Base-by-base conservation (phyloP, 2,329 filamentous ascomycete species). In the Diaporthe ampelina region DNA sequence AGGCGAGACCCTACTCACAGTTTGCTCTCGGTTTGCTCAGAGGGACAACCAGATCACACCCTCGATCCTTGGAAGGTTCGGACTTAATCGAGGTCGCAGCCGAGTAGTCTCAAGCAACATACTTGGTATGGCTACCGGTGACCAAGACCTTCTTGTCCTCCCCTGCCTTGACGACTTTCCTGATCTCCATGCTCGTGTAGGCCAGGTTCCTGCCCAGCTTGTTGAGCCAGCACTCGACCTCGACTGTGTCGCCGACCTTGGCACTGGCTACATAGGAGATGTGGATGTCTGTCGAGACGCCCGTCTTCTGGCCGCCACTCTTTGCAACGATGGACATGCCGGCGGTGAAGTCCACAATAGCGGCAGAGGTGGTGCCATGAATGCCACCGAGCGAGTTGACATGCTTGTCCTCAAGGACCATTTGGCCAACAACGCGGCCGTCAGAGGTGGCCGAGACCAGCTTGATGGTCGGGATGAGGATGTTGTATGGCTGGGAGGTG, bases 211-310 rank as follows among this genome's bases (percentile, higher is more conserved):
- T 88, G 0, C 93, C 93, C 2, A 94, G 90, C 77, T 90, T 92
- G 76, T 92, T 90, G 8, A 91, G 91, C 75, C 84, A 87, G 26
- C 91, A 90, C 79, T 92, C 89, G 72, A 95, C 90, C 85, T 94
- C 92, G 45, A 95, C 85, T 77, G 86, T 87, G 74, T 95, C 93
- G 19, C 91, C 93, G 35, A 88, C 85, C 61, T 85, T 86, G 1
- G 93, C 93, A 4, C 89, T 89, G 50, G 88, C 88, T 72, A 93
- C 85, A 78, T 94, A 95, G 68, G 89, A 91, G 76, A 94, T 88
- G 82, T 95, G 93, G 80, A 95, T 94, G 81, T 95, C 93, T 48
- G 92, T 88, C 77, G 91, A 93, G 45, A 94, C 93, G 61, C 93
- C 93, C 4, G 92, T 93, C 78, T 87, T 88, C 40, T 88, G 86